Percentiles rank a stretch among this genome's conserved stretches.
Conservation (phyloP, 176 grass and related monocot species). For the Rhynchospora breviuscula region DNA sequence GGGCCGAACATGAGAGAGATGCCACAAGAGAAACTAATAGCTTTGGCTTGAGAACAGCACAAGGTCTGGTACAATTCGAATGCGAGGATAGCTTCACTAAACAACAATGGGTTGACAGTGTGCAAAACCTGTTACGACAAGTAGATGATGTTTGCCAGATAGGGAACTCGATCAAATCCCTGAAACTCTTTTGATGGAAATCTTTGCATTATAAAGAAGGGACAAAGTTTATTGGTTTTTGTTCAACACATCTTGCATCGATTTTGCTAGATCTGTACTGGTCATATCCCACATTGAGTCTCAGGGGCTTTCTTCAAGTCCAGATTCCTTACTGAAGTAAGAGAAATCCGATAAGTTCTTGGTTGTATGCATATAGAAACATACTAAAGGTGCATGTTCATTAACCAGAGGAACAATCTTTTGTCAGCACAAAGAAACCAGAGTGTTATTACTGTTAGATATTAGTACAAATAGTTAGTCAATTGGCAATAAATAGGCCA, state of each 20-base stretch:
- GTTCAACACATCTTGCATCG: not conserved
- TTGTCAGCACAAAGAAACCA: not conserved
- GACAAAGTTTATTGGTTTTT: not conserved
- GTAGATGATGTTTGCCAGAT: constrained; percentile 35
- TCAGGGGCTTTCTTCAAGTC: not conserved
- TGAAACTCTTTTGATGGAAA: constrained; percentile 34
- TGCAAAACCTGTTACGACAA: constrained; percentile 81
- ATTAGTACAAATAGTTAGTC: constrained; percentile 4
- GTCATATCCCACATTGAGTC: not conserved
- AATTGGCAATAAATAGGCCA: constrained; percentile 10
- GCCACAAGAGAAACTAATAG: constrained; percentile 36
- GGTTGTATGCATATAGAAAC: not conserved
- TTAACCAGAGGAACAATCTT: not conserved
- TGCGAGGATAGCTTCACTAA: constrained; percentile 51
- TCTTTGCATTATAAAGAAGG: not conserved
- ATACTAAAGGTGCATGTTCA: constrained; percentile 1
- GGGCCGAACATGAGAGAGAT: constrained; percentile 52
- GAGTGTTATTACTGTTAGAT: not conserved
- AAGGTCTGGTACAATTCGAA: constrained; percentile 77
- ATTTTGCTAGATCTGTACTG: not conserved
- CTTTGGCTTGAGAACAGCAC: constrained; percentile 78
- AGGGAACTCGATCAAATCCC: constrained; percentile 34
- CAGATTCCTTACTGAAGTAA: not conserved
- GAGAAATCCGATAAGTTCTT: not conserved
- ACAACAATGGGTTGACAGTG: constrained; percentile 78